These are phyloP conservation scores for Capsella bursapastoris DNA, from an alignment of 345 rosid species.

Conservation along the genomic window DNA sequence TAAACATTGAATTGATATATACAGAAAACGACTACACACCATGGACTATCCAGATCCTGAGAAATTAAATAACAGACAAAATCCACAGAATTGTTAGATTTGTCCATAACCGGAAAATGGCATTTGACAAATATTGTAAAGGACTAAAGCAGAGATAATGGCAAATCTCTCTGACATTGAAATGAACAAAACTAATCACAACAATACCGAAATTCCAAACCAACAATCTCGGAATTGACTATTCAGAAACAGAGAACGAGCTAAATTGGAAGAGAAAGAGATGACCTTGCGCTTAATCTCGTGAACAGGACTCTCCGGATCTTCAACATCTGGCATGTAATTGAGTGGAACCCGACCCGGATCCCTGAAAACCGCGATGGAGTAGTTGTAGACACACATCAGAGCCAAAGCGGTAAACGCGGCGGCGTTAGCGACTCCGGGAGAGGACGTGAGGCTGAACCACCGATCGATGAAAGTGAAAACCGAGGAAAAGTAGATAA, in stretches of 20 bases:
- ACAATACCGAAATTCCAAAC: neutral
- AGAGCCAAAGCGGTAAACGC: constrained; percentile 72
- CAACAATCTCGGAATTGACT: neutral
- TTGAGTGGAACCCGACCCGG: constrained; percentile 81
- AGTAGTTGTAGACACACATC: constrained; percentile 66
- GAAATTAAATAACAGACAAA: neutral
- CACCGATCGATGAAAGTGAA: constrained; percentile 85
- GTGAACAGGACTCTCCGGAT: constrained; percentile 61
- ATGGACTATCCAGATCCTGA: constrained; percentile 1
- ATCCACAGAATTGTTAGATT: neutral
- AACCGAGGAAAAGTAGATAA: constrained; percentile 71
- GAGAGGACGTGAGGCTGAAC: constrained; percentile 84
- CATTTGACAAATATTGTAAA: constrained; percentile 11
- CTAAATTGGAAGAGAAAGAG: constrained; percentile 16
- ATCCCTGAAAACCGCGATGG: constrained; percentile 66
- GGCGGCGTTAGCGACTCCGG: constrained; percentile 75
- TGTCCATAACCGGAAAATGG: neutral
- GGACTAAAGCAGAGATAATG: neutral
- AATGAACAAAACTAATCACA: neutral
- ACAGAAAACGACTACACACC: constrained; percentile 23
- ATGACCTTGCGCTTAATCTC: constrained; percentile 95
- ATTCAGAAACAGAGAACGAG: neutral
- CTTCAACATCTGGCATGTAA: constrained; percentile 84
- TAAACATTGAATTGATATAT: constrained; percentile 1
- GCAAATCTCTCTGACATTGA: constrained; percentile 15